phyloP scores from a whole-genome alignment of 768 basidiomycete species.

The Cubamyces lactineus region DNA sequence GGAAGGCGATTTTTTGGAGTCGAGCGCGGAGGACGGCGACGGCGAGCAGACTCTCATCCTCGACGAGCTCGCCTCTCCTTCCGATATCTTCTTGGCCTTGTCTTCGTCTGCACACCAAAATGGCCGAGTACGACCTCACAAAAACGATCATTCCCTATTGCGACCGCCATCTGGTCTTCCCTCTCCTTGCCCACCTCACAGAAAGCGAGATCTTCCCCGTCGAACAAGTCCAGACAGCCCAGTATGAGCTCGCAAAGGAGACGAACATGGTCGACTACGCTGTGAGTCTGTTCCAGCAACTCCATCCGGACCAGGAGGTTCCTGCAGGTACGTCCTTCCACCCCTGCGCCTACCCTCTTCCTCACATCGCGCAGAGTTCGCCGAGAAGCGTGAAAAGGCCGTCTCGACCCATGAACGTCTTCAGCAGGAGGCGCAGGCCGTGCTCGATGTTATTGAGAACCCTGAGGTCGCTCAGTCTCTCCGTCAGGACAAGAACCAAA shows the following conservation, averaged over 20 bases:
- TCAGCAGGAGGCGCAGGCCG: slow-evolving; percentile 88
- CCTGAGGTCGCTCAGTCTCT: slow-evolving; percentile 94
- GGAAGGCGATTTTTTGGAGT: slow-evolving; percentile 24
- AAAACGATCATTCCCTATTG: slow-evolving; percentile 89
- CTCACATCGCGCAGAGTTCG: slow-evolving; percentile 64
- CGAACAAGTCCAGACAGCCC: slow-evolving; percentile 82
- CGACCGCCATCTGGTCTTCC: slow-evolving; percentile 94
- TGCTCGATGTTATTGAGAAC: slow-evolving; percentile 95
- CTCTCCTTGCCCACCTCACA: slow-evolving; percentile 85
- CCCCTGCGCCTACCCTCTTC: neutral
- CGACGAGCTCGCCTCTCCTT: slow-evolving; percentile 10
- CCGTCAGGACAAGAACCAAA: slow-evolving; percentile 96
- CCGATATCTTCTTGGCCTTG: neutral
- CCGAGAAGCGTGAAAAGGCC: slow-evolving; percentile 77
- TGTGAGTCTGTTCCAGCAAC: slow-evolving; percentile 74
- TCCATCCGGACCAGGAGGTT: slow-evolving; percentile 71
- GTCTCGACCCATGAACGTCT: slow-evolving; percentile 83
- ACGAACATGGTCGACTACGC: slow-evolving; percentile 99
- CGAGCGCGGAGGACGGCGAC: neutral
- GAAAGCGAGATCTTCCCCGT: slow-evolving; percentile 76
- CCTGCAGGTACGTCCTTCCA: slow-evolving; percentile 58
- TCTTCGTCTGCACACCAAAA: slow-evolving; percentile 36
- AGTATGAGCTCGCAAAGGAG: slow-evolving; percentile 96
- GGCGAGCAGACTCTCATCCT: slow-evolving; percentile 13
- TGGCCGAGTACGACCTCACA: slow-evolving; percentile 92